A percentile compares a stretch with the other conserved stretches of the same genome.
These are phyloP conservation scores for Tolypocladium sp. DNA, from an alignment of 2,329 filamentous ascomycete genomes.

Conservation along the genomic window DNA sequence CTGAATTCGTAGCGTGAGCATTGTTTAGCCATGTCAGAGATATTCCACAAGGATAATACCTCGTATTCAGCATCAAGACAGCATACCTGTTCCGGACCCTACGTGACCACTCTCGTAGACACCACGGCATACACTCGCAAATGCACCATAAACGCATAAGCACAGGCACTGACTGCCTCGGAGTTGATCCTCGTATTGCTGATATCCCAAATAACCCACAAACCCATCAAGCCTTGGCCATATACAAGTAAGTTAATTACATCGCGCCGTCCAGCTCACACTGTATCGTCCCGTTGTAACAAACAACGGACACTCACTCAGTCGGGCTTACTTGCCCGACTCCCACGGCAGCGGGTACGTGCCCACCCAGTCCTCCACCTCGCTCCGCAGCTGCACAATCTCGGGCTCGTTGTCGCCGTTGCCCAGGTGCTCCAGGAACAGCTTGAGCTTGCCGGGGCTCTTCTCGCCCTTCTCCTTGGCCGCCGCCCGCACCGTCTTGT, in stretches of 20 bases:
- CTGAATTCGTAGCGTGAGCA: background rate
- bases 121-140: background rate
- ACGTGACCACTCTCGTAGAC: background rate
- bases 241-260: constrained; percentile 7
- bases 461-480: constrained; percentile 60
- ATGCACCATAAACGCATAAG: background rate
- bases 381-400: constrained; percentile 62
- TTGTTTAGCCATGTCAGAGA: background rate
- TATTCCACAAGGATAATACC: background rate
- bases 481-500: constrained; percentile 62
- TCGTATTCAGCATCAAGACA: background rate
- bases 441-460: constrained; percentile 53
- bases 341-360: constrained; percentile 67
- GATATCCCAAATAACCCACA: background rate
- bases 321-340: constrained; percentile 18
- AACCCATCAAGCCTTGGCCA: background rate
- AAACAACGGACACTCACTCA: no score
- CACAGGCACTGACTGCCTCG: background rate
- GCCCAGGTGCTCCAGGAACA: constrained; percentile 59
- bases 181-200: constrained; percentile 6
- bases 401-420: constrained; percentile 59
- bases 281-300: background rate
- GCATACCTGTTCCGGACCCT: background rate
- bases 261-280: background rate
- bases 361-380: constrained; percentile 71